Evolutionary conservation across 805 yeast species (phyloP).

Genomic region (Saturnispora halmiae): DNA sequence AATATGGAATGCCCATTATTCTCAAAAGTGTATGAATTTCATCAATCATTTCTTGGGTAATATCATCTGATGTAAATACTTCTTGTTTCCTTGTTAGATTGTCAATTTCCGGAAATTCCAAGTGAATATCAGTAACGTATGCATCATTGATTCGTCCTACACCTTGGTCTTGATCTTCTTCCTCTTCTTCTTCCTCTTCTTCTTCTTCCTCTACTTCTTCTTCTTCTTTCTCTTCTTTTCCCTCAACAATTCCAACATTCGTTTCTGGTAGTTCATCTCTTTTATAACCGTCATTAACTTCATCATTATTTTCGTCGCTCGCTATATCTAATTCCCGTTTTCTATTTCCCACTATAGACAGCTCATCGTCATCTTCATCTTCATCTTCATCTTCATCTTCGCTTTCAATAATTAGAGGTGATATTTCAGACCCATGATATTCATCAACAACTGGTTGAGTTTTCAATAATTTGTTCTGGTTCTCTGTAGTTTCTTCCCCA

Average conservation of each 20-base stretch:
- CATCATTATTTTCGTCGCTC: too few relatives aligned
- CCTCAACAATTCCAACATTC: not conserved
- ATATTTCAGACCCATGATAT: too few relatives aligned
- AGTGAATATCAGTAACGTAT: not conserved
- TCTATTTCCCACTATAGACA: too few relatives aligned
- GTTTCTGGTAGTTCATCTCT: not conserved
- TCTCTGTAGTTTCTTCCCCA: too few relatives aligned
- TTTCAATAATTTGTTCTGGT: too few relatives aligned
- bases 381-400: conserved; percentile 13
- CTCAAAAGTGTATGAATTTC: conserved; percentile 86
- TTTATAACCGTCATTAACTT: too few relatives aligned
- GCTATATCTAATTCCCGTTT: too few relatives aligned
- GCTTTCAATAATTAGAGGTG: too few relatives aligned
- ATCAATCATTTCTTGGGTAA: conserved; percentile 71
- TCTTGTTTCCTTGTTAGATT: not conserved
- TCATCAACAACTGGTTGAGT: too few relatives aligned
- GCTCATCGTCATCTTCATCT: not conserved
- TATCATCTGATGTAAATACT: conserved; percentile 62
- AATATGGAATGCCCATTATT: conserved; percentile 87
- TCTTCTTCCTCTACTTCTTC: conserved; percentile 25
- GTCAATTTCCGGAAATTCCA: conserved; percentile 3
- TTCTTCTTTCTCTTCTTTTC: not conserved
- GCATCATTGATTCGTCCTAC: not conserved
- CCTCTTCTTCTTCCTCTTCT: conserved; percentile 61
- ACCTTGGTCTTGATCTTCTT: not conserved